Evolutionary conservation across 2,329 filamentous ascomycete species (phyloP), one percentile per base, ranked within the genome.

Genomic region (Fusarium avenaceum): DNA sequence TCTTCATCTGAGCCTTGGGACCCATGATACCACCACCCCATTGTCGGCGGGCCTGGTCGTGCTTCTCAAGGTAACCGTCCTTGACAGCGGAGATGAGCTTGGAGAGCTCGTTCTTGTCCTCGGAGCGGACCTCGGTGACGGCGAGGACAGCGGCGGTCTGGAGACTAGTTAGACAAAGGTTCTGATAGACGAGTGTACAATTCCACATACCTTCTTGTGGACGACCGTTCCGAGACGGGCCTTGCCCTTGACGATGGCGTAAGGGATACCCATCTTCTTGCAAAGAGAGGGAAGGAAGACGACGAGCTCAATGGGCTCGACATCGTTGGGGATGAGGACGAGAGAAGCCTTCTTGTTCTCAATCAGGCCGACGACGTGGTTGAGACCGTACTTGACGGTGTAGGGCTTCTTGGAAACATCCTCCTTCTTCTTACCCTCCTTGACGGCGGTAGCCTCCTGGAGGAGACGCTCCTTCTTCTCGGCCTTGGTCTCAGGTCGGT

Each of bases 391-490:
- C 91, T 99, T 99, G 89, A 96, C 94, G 75, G 92, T 86, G 86
- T 97, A 99, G 79, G 96, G 96, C 92, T 99, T 99, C 93, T 98
- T 98, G 92, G 89, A 93, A 82, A 97, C 95, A 79, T 97, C 94
- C 89, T 99, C 96, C 92, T 98, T 98, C 92, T 98, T 99, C 92
- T 98, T 97, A 84, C 96, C 96, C 85, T 98, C 94, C 82, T 94
- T 90, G 82, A 99, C 90, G 79, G 96, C 96, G 77, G 94, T 97
- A 73, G 96, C 96, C 90, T 99, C 96, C 89, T 97, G 94, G 83
- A 92, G 90, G 74, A 99, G 89, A 86, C 96, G 94, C 88, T 99
- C 96, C 91, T 98, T 99, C 93, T 99, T 99, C 91, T 98, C 95
- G 77, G 88, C 86, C 91, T 97, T 98, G 84, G 93, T 96, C 90